Evolutionary conservation across 495 filamentous ascomycete genomes (phyloP).

Genomic region (Hyaloscypha variabilis): DNA sequence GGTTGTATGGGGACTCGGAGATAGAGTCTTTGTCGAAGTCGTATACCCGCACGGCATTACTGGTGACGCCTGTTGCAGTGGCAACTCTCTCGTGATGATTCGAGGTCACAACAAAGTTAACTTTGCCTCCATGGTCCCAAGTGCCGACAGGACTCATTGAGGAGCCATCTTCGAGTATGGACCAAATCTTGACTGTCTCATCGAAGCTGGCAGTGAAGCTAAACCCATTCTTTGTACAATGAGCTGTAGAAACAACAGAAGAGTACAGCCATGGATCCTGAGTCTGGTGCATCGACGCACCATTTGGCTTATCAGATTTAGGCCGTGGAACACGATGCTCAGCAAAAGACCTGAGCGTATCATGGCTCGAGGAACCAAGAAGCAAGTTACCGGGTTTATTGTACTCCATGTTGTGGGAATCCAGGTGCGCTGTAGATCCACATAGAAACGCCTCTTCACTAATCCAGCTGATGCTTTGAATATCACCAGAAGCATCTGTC

Average conservation of each 20-base stretch:
- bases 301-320: slow-evolving; percentile 44
- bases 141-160: slow-evolving; percentile 48
- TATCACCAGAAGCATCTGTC: slow-evolving; percentile 61
- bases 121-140: slow-evolving; percentile 65
- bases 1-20: slow-evolving; percentile 19
- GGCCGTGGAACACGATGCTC: slow-evolving; percentile 69
- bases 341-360: slow-evolving; percentile 63
- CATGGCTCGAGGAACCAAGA: slow-evolving; percentile 61
- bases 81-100: slow-evolving; percentile 46
- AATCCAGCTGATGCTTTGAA: slow-evolving; percentile 58
- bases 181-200: slow-evolving; percentile 77
- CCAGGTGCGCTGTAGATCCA: slow-evolving; percentile 74
- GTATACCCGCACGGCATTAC: slow-evolving; percentile 53
- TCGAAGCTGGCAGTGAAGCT: slow-evolving; percentile 86
- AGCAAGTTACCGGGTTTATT: slow-evolving; percentile 80
- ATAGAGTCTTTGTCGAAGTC: slow-evolving; percentile 34
- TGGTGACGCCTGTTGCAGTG: slow-evolving; percentile 51
- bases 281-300: slow-evolving; percentile 59
- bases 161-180: slow-evolving; percentile 39
- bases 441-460: slow-evolving; percentile 53
- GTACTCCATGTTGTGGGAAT: slow-evolving; percentile 79
- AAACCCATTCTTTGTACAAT: slow-evolving; percentile 55
- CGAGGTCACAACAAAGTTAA: slow-evolving; percentile 72
- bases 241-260: slow-evolving; percentile 76
- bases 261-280: slow-evolving; percentile 73